Evolutionary conservation across 2,329 filamentous ascomycete species (phyloP).

Genomic region (Phymatotrichopsis omnivora): DNA sequence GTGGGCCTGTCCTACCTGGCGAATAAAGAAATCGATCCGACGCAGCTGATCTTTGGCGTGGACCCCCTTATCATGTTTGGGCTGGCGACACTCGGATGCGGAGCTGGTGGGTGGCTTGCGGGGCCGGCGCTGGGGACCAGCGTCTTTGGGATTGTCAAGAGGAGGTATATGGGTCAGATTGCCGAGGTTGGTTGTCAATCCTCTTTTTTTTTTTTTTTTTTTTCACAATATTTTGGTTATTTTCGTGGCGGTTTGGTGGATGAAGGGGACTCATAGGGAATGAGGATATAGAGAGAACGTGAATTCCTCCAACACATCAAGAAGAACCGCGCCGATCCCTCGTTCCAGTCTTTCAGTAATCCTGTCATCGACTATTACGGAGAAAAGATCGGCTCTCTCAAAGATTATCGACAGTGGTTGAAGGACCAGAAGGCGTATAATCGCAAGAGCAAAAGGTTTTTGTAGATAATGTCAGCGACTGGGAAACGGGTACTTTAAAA

Average conservation of each 20-base stretch:
- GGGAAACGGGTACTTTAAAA: neutral
- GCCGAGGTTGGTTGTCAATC: constrained; percentile 45
- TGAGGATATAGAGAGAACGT: constrained; percentile 70
- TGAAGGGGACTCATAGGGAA: constrained; percentile 3
- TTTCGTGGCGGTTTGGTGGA: neutral
- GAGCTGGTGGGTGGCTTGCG: constrained; percentile 75
- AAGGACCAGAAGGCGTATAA: constrained; percentile 97
- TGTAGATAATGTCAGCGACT: constrained; percentile 15
- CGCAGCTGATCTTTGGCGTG: constrained; percentile 63
- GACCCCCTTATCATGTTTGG: constrained; percentile 83
- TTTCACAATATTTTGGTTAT: too few species aligned
- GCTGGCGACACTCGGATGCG: constrained; percentile 63
- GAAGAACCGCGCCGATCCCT: constrained; percentile 84
- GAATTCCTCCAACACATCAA: constrained; percentile 89
- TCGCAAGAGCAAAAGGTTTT: constrained; percentile 55
- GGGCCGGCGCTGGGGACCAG: constrained; percentile 74
- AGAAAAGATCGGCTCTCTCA: constrained; percentile 91
- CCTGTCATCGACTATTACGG: constrained; percentile 97
- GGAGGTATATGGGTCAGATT: constrained; percentile 61
- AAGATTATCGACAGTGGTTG: constrained; percentile 86
- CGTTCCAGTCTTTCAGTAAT: constrained; percentile 77
- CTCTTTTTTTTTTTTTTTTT: neutral
- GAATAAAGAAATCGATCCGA: constrained; percentile 59
- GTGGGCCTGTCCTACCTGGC: constrained; percentile 57
- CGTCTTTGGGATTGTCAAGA: constrained; percentile 67